These are phyloP conservation scores for Aspergillus sp. DNA, from an alignment of 2,329 filamentous ascomycete species.

Conservation along the genomic window DNA sequence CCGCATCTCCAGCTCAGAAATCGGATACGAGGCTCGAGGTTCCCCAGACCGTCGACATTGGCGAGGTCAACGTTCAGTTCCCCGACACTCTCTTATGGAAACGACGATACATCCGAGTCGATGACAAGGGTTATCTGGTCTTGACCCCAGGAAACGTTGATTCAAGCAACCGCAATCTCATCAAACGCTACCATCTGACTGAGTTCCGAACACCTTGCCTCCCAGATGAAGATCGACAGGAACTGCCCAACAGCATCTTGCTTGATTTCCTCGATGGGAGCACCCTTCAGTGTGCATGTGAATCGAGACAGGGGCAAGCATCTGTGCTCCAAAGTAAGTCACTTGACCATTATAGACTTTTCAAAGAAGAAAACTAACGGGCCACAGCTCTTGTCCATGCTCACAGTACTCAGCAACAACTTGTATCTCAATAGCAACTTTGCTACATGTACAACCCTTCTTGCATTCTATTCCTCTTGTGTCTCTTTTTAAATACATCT, in stretches of 20 bases:
- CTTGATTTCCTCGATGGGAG: constrained; percentile 60
- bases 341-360: background rate
- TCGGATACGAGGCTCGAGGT: constrained; percentile 13
- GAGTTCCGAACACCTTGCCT: constrained; percentile 76
- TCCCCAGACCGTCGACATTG: constrained; percentile 63
- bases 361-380: constrained; percentile 7
- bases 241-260: constrained; percentile 79
- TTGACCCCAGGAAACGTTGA: constrained; percentile 66
- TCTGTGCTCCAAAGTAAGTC: constrained; percentile 48
- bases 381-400: constrained; percentile 38
- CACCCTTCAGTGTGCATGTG: constrained; percentile 60
- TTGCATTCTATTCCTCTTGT: background rate
- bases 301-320: constrained; percentile 51
- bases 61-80: constrained; percentile 95
- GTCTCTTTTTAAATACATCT: constrained; percentile 1
- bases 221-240: constrained; percentile 87
- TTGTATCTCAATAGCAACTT: constrained; percentile 6
- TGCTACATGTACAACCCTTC: background rate
- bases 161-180: constrained; percentile 54
- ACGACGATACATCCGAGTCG: constrained; percentile 79
- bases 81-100: constrained; percentile 97
- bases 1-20: constrained; percentile 11
- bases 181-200: constrained; percentile 78
- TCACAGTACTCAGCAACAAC: constrained; percentile 30
- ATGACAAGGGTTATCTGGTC: constrained; percentile 76